These are phyloP conservation scores for Coleophoma eucalyptorum DNA, from an alignment of 2,329 filamentous ascomycete species.

Conservation along the genomic window DNA sequence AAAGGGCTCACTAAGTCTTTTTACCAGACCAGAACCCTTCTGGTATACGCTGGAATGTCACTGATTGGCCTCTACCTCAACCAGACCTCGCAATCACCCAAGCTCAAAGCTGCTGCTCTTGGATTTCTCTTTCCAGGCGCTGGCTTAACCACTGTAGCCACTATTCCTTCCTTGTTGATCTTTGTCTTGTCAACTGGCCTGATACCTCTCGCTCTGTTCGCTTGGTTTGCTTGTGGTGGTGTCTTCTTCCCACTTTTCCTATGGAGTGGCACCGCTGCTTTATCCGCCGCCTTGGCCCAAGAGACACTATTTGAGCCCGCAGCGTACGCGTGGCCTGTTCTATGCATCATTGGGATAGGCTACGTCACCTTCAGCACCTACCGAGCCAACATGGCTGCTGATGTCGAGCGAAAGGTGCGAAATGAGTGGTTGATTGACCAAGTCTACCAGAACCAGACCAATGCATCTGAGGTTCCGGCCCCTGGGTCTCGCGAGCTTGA, in stretches of 20 bases:
- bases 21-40: neutral
- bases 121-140: neutral
- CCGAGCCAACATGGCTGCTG: neutral
- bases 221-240: constrained; percentile 1
- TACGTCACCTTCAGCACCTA: neutral
- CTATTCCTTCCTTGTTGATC: neutral
- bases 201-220: neutral
- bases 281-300: neutral
- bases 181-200: neutral
- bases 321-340: neutral
- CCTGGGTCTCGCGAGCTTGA: constrained; percentile 5
- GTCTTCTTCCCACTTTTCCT: neutral
- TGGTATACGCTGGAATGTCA: neutral
- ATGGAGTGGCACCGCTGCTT: neutral
- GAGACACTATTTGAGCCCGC: neutral
- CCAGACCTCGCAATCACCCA: neutral
- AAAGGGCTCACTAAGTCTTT: neutral
- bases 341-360: neutral
- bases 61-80: neutral
- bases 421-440: neutral
- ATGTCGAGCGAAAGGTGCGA: neutral
- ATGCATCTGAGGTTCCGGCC: neutral
- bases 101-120: neutral
- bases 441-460: neutral
- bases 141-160: neutral